A percentile compares a stretch with the other conserved stretches of the same genome.
Evolutionary conservation across 306 rosid genomes (phyloP).

Genomic region (Prunus padus): DNA sequence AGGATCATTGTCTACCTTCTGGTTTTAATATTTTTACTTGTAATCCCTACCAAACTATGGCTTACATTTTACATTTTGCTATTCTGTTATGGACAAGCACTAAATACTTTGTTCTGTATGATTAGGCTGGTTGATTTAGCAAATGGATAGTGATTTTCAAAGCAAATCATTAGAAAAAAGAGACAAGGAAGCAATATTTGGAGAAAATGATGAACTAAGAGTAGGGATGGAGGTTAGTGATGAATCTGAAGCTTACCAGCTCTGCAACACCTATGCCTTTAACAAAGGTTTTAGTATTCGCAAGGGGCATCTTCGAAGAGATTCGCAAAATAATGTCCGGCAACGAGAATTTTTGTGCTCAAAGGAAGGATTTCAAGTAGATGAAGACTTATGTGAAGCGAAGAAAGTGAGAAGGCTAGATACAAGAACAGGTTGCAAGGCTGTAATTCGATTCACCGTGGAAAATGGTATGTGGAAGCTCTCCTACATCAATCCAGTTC

Average conservation of each 20-base stretch:
- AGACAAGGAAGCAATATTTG: neutral
- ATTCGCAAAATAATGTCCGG: slow-evolving; percentile 1
- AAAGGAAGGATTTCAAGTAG: slow-evolving; percentile 7
- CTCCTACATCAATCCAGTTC: neutral
- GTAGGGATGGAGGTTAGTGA: neutral
- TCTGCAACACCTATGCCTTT: slow-evolving; percentile 6
- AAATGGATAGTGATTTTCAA: neutral
- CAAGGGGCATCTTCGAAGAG: slow-evolving; percentile 11
- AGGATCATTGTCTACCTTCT: too few relatives aligned
- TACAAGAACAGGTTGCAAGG: slow-evolving; percentile 16
- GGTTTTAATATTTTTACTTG: neutral
- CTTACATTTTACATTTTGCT: neutral
- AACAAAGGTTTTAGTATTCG: slow-evolving; percentile 16
- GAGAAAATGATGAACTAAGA: neutral
- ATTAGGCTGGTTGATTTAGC: neutral
- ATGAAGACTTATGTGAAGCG: neutral
- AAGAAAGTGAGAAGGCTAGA: slow-evolving; percentile 4
- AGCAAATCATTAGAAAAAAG: neutral
- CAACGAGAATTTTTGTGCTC: slow-evolving; percentile 7
- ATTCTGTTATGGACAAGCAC: neutral
- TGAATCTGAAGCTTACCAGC: slow-evolving; percentile 7
- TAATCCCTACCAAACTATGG: neutral
- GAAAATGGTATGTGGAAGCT: slow-evolving; percentile 3
- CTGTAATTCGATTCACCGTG: slow-evolving; percentile 9
- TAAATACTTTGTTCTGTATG: neutral